Evolutionary conservation across 192 early-diverging fungal species (phyloP).

Genomic region (Coemansia sp.): DNA sequence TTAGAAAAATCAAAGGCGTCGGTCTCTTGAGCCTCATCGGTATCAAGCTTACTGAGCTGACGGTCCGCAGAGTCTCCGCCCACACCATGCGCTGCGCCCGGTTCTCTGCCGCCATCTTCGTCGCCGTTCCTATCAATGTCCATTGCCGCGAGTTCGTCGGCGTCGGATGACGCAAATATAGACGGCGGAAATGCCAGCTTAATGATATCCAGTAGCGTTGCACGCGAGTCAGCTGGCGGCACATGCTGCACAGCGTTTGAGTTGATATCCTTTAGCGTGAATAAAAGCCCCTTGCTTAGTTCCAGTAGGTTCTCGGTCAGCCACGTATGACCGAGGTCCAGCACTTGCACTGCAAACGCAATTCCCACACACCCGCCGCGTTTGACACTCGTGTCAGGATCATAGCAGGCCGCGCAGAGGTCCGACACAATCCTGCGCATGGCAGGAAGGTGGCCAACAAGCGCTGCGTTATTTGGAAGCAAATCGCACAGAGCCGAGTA

Average conservation of each 20-base stretch:
- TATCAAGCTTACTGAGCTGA: neutral
- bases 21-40: neutral
- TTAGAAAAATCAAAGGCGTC: neutral
- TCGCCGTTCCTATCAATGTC: conserved; percentile 32
- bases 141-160: conserved; percentile 48
- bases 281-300: conserved; percentile 88
- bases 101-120: neutral
- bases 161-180: conserved; percentile 28
- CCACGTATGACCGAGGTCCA: conserved; percentile 87
- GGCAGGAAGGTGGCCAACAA: conserved; percentile 46
- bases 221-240: conserved; percentile 22
- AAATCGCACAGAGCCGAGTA: conserved; percentile 22
- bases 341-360: conserved; percentile 72
- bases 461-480: conserved; percentile 9
- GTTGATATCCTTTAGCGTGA: conserved; percentile 85
- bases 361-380: conserved; percentile 91
- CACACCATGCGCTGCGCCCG: neutral
- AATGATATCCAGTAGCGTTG: conserved; percentile 41
- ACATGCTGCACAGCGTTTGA: conserved; percentile 22
- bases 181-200: conserved; percentile 32
- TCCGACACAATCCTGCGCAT: conserved; percentile 67
- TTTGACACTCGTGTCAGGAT: conserved; percentile 81
- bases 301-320: conserved; percentile 92
- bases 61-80: neutral
- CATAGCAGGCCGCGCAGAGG: conserved; percentile 91